These are phyloP conservation scores for Mesembryanthemum crystallinum DNA, from an alignment of 148 eudicot species.

Conservation along the genomic window DNA sequence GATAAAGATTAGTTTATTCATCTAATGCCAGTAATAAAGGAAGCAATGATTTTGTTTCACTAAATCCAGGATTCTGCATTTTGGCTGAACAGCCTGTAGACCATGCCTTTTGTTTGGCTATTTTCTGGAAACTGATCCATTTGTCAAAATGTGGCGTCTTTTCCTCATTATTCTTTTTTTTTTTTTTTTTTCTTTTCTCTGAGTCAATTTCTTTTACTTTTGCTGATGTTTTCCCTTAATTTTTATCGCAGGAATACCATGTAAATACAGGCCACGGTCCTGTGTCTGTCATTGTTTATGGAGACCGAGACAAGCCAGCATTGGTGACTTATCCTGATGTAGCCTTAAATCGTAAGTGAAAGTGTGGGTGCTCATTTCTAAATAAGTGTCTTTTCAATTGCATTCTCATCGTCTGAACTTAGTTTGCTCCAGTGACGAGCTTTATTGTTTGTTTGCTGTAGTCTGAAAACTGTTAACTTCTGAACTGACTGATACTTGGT, in stretches of 20 bases:
- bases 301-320: slow-evolving; percentile 92
- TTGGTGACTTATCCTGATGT: slow-evolving; percentile 95
- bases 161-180: not conserved
- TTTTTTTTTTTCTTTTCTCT: slow-evolving; percentile 2
- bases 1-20: slow-evolving; percentile 3
- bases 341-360: slow-evolving; percentile 85
- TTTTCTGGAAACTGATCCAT: not conserved
- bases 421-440: too few species aligned
- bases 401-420: slow-evolving; percentile 6
- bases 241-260: slow-evolving; percentile 68
- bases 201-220: not conserved
- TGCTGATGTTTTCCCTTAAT: slow-evolving; percentile 1
- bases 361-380: not conserved
- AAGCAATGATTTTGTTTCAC: slow-evolving; percentile 4
- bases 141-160: not conserved
- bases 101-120: not conserved
- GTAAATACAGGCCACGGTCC: slow-evolving; percentile 70
- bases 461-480: not conserved
- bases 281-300: slow-evolving; percentile 91
- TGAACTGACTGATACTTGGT: not conserved
- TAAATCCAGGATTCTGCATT: slow-evolving; percentile 2
- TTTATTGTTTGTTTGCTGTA: not conserved
- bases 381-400: not conserved
- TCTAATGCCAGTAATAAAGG: slow-evolving; percentile 7
- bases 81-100: not conserved